Conservation (phyloP, 2,329 filamentous ascomycete species). For the Catunica adiposa region DNA sequence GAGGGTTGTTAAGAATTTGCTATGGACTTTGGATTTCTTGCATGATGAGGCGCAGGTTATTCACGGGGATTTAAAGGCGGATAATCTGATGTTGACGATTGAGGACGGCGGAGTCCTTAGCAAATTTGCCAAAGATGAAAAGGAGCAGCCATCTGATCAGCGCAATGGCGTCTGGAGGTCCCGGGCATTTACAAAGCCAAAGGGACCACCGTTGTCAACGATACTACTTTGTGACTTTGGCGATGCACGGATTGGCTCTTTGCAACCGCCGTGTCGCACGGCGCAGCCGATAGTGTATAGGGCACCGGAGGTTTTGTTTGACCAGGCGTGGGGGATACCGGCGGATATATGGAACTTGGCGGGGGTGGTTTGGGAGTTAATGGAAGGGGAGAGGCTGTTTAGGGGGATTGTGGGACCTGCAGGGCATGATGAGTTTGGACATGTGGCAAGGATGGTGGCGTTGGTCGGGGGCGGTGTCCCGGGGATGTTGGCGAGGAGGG, state of each 20-base stretch:
- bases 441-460: slow-evolving; percentile 13
- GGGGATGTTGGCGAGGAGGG: slow-evolving; percentile 7
- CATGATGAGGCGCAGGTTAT: slow-evolving; percentile 11
- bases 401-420: slow-evolving; percentile 3
- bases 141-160: slow-evolving; percentile 1
- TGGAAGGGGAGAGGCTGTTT: slow-evolving; percentile 10
- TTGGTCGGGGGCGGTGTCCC: slow-evolving; percentile 8
- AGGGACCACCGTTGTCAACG: slow-evolving; percentile 2
- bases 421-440: slow-evolving; percentile 10
- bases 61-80: slow-evolving; percentile 13
- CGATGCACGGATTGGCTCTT: slow-evolving; percentile 8
- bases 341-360: slow-evolving; percentile 13
- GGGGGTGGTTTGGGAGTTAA: slow-evolving; percentile 11
- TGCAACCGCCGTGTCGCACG: slow-evolving; percentile 6
- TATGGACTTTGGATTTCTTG: slow-evolving; percentile 12
- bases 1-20: slow-evolving; percentile 4
- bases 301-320: slow-evolving; percentile 12
- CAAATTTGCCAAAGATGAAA: slow-evolving; percentile 10
- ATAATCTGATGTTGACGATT: slow-evolving; percentile 14
- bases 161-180: slow-evolving; percentile 4
- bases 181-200: slow-evolving; percentile 4
- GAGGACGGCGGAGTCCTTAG: slow-evolving; percentile 11
- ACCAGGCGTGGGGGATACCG: slow-evolving; percentile 11
- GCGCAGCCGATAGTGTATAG: slow-evolving; percentile 12
- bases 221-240: slow-evolving; percentile 12